Base-by-base conservation (phyloP, 2,329 filamentous ascomycete genomes). In the Clarireedia sp. region DNA sequence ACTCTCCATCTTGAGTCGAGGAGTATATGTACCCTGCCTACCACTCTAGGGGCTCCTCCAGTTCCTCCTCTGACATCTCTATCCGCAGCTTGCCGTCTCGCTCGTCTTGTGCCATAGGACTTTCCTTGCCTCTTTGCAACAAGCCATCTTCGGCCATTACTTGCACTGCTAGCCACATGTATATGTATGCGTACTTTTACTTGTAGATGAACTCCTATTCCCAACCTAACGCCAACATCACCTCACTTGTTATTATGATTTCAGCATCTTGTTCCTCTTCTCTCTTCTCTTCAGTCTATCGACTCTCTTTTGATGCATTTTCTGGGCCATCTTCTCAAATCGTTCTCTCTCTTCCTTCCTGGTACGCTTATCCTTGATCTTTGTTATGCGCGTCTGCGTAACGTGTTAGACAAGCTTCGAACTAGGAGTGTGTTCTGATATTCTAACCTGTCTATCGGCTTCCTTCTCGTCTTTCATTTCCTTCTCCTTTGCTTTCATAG, bases 381-480 rank as follows among this genome's bases (percentile, higher is more conserved):
- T 80, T 67, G 91, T 81, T 54, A 94, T 83, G 63, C 85, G 84
- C 68, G 81, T 79, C 89, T 96, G 67, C 53, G 61, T 40, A 9
- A 47, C 21, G 40, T 36, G 40, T 51, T 48, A 52, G 17, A 29
- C 21, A 16, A 21, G 3, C 16, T 23, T 8, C 16, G 14, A n/a
- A 55, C 4, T 21, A n/a, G 40, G 6, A 36, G 9, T 24, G 12
- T 26, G 14, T 3, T 12, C 3, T 2, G 16, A 26, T 24, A 40
- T 45, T 60, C 79, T 59, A 72, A 94, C 90, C 78, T 92, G 78
- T 73, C 90, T 81, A 71, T 87, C 86, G n/a, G 86, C 82, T 69
- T 95, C 90, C 74, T 95, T 96, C 75, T 96, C 94, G 0, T 90
- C 89, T 76, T 92, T 95, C 83, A 99, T 83, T 72, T 96, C 90